phyloP scores from a whole-genome alignment of 2,329 filamentous ascomycete genomes.

The Aureobasidium leucospermi region DNA sequence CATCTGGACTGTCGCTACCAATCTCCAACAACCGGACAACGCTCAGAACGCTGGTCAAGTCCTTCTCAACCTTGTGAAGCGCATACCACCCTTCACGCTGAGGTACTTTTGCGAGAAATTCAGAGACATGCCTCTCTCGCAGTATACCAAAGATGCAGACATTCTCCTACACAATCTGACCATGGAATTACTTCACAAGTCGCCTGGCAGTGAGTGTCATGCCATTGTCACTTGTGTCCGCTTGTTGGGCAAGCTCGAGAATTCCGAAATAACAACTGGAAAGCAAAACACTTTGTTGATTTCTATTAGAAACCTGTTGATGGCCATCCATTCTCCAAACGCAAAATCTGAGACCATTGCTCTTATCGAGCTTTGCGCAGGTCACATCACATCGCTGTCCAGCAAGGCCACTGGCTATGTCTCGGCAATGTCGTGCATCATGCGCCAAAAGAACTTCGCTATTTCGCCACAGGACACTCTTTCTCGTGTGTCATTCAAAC shows the following conservation, averaged over 20 bases:
- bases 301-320: not conserved
- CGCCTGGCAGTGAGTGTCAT: not conserved
- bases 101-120: conserved; percentile 62
- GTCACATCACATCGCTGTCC: not conserved
- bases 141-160: not conserved
- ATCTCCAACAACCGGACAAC: conserved; percentile 77
- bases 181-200: not conserved
- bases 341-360: not conserved
- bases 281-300: not conserved
- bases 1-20: conserved; percentile 76
- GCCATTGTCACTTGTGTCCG: not conserved
- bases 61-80: conserved; percentile 43
- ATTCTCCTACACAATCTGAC: not conserved
- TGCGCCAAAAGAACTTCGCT: not conserved
- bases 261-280: not conserved
- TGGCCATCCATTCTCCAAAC: not conserved
- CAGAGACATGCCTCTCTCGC: not conserved
- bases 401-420: not conserved
- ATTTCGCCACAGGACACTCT: not conserved
- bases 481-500: not conserved
- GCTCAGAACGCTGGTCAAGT: conserved; percentile 71
- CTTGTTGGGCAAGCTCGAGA: not conserved
- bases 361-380: not conserved
- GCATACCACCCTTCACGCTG: conserved; percentile 40
- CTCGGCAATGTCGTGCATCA: not conserved